phyloP scores from a whole-genome alignment of 768 basidiomycete genomes.

The Ephemerocybe angulata region DNA sequence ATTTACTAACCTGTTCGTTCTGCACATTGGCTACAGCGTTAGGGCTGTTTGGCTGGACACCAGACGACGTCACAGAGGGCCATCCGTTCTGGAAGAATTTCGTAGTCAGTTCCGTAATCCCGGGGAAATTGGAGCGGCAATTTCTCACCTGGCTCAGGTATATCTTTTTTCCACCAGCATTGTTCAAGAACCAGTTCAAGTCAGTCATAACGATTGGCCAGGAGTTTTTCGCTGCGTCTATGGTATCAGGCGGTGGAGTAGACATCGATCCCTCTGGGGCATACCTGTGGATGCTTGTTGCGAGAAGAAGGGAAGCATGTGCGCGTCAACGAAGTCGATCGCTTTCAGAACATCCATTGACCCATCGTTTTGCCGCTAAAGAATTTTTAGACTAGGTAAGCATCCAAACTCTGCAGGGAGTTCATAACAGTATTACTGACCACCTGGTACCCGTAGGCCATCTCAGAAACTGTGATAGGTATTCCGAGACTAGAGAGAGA shows the following conservation, averaged over 20 bases:
- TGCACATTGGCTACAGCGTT: slow-evolving; percentile 55
- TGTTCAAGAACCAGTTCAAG: slow-evolving; percentile 63
- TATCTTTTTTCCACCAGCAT: slow-evolving; percentile 69
- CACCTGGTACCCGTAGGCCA: slow-evolving; percentile 56
- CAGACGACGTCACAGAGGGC: slow-evolving; percentile 60
- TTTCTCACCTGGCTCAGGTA: slow-evolving; percentile 60
- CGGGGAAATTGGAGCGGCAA: neutral
- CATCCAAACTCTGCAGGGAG: neutral
- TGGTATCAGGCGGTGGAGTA: neutral
- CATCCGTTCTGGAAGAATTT: slow-evolving; percentile 58
- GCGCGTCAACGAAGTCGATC: slow-evolving; percentile 61
- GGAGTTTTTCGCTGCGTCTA: slow-evolving; percentile 43
- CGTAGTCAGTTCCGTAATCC: neutral
- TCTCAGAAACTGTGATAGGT: slow-evolving; percentile 65
- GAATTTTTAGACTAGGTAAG: neutral
- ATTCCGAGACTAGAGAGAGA: slow-evolving; percentile 52
- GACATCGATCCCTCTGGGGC: slow-evolving; percentile 6
- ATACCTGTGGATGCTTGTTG: slow-evolving; percentile 51
- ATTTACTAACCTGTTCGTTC: slow-evolving; percentile 57
- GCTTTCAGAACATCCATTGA: slow-evolving; percentile 54
- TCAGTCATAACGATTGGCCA: slow-evolving; percentile 62
- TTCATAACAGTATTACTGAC: slow-evolving; percentile 17
- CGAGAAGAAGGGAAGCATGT: slow-evolving; percentile 71
- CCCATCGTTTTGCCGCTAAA: slow-evolving; percentile 42
- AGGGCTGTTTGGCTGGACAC: slow-evolving; percentile 64